A percentile compares a stretch with the other conserved stretches of the same genome.
phyloP scores from a whole-genome alignment of 2,329 filamentous ascomycete species.

The Fusarium sp. region DNA sequence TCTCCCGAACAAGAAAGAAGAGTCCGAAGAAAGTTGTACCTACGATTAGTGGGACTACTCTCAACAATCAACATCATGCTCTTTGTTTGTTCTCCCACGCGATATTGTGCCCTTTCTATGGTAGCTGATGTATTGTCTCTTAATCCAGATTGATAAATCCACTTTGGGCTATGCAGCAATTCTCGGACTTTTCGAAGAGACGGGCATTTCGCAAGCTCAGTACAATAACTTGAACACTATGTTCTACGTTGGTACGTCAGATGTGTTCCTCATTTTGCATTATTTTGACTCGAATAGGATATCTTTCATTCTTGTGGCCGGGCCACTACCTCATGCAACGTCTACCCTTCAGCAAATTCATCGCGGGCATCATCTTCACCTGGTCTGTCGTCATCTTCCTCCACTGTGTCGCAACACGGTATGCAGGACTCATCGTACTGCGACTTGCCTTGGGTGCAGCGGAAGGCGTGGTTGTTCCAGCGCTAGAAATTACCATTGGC shows the following conservation, averaged over 20 bases:
- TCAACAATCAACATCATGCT: constrained; percentile 14
- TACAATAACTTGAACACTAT: constrained; percentile 19
- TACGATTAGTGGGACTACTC: constrained; percentile 2
- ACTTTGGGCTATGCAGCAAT: constrained; percentile 56
- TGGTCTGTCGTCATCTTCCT: constrained; percentile 54
- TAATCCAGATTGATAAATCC: constrained; percentile 3
- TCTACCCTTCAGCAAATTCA: constrained; percentile 53
- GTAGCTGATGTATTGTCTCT: fast-evolving
- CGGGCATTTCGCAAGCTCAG: constrained; percentile 14
- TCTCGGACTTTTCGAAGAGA: constrained; percentile 53
- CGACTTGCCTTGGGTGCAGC: constrained; percentile 52
- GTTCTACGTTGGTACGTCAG: constrained; percentile 17
- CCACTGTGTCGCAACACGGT: constrained; percentile 52
- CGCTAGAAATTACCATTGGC: constrained; percentile 56
- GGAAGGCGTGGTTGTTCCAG: constrained; percentile 54
- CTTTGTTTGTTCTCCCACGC: background rate
- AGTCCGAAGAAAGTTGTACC: constrained; percentile 11
- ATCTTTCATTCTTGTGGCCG: constrained; percentile 17
- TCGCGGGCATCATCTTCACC: constrained; percentile 49
- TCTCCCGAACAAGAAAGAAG: constrained; percentile 8
- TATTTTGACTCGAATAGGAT: background rate
- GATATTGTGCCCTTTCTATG: background rate
- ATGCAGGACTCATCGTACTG: constrained; percentile 52
- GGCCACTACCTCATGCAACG: constrained; percentile 47
- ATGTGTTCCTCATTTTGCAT: fast-evolving